phyloP scores from a whole-genome alignment of 73 alveolate genomes.

The Durusdinium trenchii region DNA sequence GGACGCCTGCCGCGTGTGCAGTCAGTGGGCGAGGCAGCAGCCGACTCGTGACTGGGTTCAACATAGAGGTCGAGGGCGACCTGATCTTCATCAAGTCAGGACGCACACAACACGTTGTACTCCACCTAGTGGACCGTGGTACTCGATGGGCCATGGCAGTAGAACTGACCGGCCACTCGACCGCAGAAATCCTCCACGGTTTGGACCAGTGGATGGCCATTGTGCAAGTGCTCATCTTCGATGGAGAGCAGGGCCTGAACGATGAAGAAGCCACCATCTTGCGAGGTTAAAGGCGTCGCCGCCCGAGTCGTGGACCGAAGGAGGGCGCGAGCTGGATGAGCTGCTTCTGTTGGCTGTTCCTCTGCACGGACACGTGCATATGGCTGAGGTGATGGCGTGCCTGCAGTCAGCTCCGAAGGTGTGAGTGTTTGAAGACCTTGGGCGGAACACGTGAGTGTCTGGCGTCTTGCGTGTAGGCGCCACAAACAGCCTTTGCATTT shows the following conservation, averaged over 20 bases:
- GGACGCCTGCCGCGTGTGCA: too few species aligned
- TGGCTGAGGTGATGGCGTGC: not conserved
- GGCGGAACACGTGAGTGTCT: not conserved
- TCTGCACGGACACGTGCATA: too few species aligned
- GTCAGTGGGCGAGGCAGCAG: too few species aligned
- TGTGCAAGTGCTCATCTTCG: slow-evolving; percentile 9
- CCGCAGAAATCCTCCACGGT: not conserved
- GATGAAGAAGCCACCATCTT: not conserved
- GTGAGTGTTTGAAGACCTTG: too few species aligned
- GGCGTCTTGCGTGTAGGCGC: not conserved
- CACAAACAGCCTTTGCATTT: not conserved
- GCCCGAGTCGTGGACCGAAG: too few species aligned
- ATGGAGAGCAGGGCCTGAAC: slow-evolving; percentile 43
- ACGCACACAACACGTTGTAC: not conserved
- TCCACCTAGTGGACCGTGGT: slow-evolving; percentile 1
- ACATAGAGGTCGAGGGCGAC: slow-evolving; percentile 42
- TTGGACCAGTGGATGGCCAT: slow-evolving; percentile 25
- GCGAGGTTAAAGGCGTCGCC: not conserved
- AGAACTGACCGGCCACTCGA: not conserved
- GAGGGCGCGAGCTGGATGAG: too few species aligned
- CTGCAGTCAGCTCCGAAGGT: slow-evolving; percentile 25
- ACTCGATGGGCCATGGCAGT: not conserved
- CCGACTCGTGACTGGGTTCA: not conserved
- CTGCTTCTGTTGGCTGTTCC: too few species aligned
- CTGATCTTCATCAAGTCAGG: not conserved